These are phyloP conservation scores for Priceomyces haplophilus DNA, from an alignment of 805 yeast genomes.

Conservation along the genomic window DNA sequence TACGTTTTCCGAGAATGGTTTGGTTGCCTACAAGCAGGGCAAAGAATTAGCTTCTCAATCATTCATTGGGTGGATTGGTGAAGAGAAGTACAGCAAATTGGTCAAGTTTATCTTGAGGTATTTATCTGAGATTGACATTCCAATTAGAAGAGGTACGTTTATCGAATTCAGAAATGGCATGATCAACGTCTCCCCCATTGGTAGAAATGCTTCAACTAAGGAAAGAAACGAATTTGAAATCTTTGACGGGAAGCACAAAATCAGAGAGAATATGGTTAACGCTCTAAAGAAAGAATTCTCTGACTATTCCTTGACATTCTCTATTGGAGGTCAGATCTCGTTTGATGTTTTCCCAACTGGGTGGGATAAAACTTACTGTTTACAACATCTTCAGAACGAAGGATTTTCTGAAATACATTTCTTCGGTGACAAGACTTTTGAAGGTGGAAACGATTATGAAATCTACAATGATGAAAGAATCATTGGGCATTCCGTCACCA, in stretches of 20 bases:
- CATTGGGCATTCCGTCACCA: constrained; percentile 88
- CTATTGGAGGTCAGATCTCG: constrained; percentile 99
- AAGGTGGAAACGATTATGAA: constrained; percentile 99
- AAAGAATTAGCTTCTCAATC: constrained; percentile 87
- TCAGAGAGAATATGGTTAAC: constrained; percentile 80
- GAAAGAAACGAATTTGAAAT: constrained; percentile 93
- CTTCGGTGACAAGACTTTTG: constrained; percentile 96
- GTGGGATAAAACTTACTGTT: constrained; percentile 99
- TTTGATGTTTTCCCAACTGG: constrained; percentile 99
- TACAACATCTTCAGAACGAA: constrained; percentile 86
- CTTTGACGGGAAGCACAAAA: constrained; percentile 73
- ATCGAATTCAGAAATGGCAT: constrained; percentile 99
- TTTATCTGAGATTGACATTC: constrained; percentile 82
- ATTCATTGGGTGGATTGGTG: constrained; percentile 93
- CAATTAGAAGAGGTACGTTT: constrained; percentile 98
- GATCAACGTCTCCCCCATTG: constrained; percentile 97
- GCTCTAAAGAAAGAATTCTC: constrained; percentile 83
- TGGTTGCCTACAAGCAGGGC: constrained; percentile 94
- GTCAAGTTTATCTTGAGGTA: constrained; percentile 82
- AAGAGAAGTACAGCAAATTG: constrained; percentile 86
- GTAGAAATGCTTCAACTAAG: constrained; percentile 93
- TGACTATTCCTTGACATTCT: constrained; percentile 84
- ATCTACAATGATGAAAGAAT: constrained; percentile 91
- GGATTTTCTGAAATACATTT: constrained; percentile 87
- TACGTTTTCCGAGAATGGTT: constrained; percentile 96